Evolutionary conservation across 2,329 filamentous ascomycete species (phyloP).

Genomic region (Meredithiella fracta): DNA sequence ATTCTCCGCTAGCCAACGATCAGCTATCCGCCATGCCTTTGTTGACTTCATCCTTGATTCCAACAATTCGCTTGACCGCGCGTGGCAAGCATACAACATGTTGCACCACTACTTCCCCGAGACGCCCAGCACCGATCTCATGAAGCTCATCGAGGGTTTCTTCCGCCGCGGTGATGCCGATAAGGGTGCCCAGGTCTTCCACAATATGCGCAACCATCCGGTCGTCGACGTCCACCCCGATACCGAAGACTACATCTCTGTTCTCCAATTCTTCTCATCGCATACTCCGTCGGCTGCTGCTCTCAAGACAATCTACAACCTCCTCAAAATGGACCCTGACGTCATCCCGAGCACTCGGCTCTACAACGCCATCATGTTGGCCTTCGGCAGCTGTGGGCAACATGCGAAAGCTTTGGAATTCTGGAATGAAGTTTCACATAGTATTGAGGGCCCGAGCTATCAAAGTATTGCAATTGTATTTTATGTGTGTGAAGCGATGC

Average conservation of each 20-base stretch:
- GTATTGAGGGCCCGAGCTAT: slow-evolving; percentile 72
- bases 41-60: slow-evolving; percentile 50
- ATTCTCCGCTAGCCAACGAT: slow-evolving; percentile 54
- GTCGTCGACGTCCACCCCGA: slow-evolving; percentile 48
- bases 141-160: slow-evolving; percentile 64
- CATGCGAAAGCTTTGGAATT: slow-evolving; percentile 54
- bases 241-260: slow-evolving; percentile 58
- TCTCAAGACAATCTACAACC: slow-evolving; percentile 68
- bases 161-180: slow-evolving; percentile 63
- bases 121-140: slow-evolving; percentile 47
- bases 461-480: slow-evolving; percentile 68
- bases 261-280: slow-evolving; percentile 55
- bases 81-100: slow-evolving; percentile 51
- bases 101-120: slow-evolving; percentile 48
- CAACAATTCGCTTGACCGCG: slow-evolving; percentile 43
- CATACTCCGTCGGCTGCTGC: slow-evolving; percentile 36
- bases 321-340: slow-evolving; percentile 80
- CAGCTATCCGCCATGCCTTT: slow-evolving; percentile 48
- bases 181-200: slow-evolving; percentile 74
- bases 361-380: slow-evolving; percentile 74
- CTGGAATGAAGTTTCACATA: slow-evolving; percentile 71
- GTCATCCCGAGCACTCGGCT: slow-evolving; percentile 61
- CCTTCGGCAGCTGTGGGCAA: slow-evolving; percentile 55
- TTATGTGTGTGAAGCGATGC: slow-evolving; percentile 51
- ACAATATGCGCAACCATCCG: slow-evolving; percentile 75